These are phyloP conservation scores for Scutellaria barbata DNA, from an alignment of 257 asterid species.

Conservation along the genomic window DNA sequence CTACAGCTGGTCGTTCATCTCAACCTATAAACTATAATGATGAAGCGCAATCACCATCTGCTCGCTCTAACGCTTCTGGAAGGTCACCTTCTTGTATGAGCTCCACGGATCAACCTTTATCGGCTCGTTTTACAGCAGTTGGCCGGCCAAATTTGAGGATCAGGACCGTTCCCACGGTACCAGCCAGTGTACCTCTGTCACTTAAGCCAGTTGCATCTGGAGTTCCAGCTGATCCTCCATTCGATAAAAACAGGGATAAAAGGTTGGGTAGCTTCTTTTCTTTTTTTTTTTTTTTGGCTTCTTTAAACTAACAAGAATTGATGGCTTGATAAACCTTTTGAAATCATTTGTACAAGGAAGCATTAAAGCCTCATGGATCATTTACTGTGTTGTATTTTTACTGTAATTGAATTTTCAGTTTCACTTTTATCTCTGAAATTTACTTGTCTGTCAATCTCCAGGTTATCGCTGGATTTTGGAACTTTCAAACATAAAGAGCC, in stretches of 20 bases:
- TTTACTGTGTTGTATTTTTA: background rate
- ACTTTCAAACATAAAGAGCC: constrained; percentile 83
- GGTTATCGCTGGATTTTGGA: constrained; percentile 89
- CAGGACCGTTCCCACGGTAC: constrained; percentile 58
- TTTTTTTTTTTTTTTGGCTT: background rate
- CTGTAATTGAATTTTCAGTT: constrained; percentile 15
- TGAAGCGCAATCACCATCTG: constrained; percentile 59
- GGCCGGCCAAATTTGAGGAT: constrained; percentile 56
- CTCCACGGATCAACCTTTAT: constrained; percentile 65
- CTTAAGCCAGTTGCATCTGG: constrained; percentile 52
- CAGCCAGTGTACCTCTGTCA: constrained; percentile 57
- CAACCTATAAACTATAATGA: constrained; percentile 44
- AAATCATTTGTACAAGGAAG: background rate
- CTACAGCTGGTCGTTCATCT: constrained; percentile 27
- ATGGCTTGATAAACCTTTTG: background rate
- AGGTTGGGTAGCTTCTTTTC: constrained; percentile 45
- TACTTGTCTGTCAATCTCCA: constrained; percentile 38
- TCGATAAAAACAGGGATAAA: constrained; percentile 63
- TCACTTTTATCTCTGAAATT: background rate
- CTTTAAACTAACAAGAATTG: background rate
- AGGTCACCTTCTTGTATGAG: constrained; percentile 47
- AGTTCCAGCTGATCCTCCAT: constrained; percentile 54
- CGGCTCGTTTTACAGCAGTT: constrained; percentile 56
- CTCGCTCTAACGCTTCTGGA: constrained; percentile 44
- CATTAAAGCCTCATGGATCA: constrained; percentile 5